Percentiles rank a stretch among this genome's conserved stretches.
Evolutionary conservation across 768 basidiomycete genomes (phyloP).

Genomic region (Mycena filopes): DNA sequence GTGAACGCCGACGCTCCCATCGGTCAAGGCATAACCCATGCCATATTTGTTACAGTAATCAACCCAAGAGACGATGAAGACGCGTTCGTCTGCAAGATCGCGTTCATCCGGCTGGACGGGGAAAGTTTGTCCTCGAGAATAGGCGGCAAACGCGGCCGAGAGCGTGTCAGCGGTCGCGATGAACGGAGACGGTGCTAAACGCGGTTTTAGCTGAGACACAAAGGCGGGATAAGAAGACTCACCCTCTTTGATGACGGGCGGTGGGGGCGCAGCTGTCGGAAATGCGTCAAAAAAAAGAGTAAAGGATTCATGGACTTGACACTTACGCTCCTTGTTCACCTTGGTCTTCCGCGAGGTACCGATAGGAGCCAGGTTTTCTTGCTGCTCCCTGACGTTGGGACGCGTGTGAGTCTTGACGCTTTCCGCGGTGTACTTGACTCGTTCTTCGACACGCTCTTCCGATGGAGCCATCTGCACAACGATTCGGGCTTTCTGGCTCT

Average conservation of each 20-base stretch:
- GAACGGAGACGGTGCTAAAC: constrained; percentile 28
- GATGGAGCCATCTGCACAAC: constrained; percentile 91
- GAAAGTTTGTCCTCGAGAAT: constrained; percentile 66
- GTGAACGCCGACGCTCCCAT: constrained; percentile 94
- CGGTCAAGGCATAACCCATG: constrained; percentile 98
- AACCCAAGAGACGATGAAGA: constrained; percentile 98
- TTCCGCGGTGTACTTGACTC: constrained; percentile 31
- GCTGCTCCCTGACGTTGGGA: constrained; percentile 17
- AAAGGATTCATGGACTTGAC: constrained; percentile 1
- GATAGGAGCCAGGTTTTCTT: constrained; percentile 29
- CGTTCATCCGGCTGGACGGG: constrained; percentile 46
- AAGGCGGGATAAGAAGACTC: not conserved
- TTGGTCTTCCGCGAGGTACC: constrained; percentile 25
- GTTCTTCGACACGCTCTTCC: constrained; percentile 45
- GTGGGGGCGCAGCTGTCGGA: constrained; percentile 13
- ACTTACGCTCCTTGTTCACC: constrained; percentile 23
- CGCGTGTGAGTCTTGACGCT: constrained; percentile 24
- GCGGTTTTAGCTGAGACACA: not conserved
- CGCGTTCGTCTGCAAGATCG: constrained; percentile 69
- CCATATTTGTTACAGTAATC: constrained; percentile 99
- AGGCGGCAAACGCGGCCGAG: constrained; percentile 74
- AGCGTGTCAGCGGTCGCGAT: constrained; percentile 39
- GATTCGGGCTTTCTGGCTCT: constrained; percentile 91
- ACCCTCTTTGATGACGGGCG: constrained; percentile 13
- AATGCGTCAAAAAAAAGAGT: not conserved